phyloP scores from a whole-genome alignment of 1,284 basidiomycete species.

The Cryptococcus maquisensis region DNA sequence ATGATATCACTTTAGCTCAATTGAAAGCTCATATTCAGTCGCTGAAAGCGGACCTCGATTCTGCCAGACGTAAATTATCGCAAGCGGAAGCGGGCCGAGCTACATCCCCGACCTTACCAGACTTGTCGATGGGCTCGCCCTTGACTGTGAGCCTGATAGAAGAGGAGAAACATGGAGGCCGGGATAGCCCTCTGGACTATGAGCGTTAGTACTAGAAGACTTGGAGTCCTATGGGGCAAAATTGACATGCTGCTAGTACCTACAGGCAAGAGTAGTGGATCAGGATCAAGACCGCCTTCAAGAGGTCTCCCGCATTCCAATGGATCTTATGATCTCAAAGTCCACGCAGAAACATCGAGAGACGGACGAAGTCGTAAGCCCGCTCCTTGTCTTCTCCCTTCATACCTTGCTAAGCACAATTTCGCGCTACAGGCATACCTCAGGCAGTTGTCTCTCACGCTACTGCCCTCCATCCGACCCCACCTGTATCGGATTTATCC shows the following conservation, averaged over 20 bases:
- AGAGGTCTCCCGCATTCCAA: conserved; percentile 26
- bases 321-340: conserved; percentile 28
- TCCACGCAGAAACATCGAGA: conserved; percentile 19
- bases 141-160: conserved; percentile 4
- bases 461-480: conserved; percentile 26
- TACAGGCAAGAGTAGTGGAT: background rate
- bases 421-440: conserved; percentile 32
- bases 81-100: conserved; percentile 14
- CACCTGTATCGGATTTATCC: conserved; percentile 4
- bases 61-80: conserved; percentile 18
- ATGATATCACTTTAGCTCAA: background rate
- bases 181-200: conserved; percentile 4
- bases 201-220: conserved; percentile 14
- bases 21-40: conserved; percentile 20
- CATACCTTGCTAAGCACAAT: background rate
- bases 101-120: conserved; percentile 15
- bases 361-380: conserved; percentile 37
- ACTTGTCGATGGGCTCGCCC: conserved; percentile 6
- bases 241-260: background rate
- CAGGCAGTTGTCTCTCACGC: conserved; percentile 36
- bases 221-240: background rate
- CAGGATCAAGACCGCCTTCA: conserved; percentile 1
- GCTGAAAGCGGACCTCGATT: conserved; percentile 13
- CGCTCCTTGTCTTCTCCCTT: background rate
- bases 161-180: background rate